Evolutionary conservation across 2,329 filamentous ascomycete species (phyloP), one percentile per base, ranked within the genome.

Genomic region (Colletotrichum magnum): DNA sequence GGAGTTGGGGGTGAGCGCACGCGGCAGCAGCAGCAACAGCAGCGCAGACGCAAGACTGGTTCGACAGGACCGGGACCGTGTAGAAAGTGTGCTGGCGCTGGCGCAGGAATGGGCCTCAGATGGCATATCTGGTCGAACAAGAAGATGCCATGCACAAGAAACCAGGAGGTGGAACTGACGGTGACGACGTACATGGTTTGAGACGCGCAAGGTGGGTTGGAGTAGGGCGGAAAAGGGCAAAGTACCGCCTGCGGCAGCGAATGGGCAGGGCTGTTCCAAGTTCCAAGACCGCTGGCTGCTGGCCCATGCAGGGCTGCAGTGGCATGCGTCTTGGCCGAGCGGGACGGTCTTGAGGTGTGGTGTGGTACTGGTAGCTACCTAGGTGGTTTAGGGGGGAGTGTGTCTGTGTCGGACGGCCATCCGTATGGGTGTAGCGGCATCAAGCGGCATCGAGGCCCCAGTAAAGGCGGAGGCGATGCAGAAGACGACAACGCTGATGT

Each of bases 91-190:
- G 58, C 39, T 48, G 32, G 50, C 39, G 18, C 36, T 45, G 18
- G 41, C 54, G 61, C 43, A 45, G 64, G 66, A 66, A 58, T 66
- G 61, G 50, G 56, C 43, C 67, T 69, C 67, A 69, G 67, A 69
- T 69, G 67, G 67, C 67, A 66, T 69, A 66, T 69, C 56, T 69
- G 60, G 24, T 65, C 66, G 57, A 45, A 28, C 56, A 60, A 36
- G 32, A 36, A 36, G 48, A 47, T 61, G 58, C 51, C 61, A 54
- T 53, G 48, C 45, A 61, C 56, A 66, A 47, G 63, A 69, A 69
- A 67, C 62, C 62, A 69, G 63, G 67, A 69, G 62, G 67, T 69
- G 67, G 67, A 66, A 66, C 67, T 67, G 62, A 69, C 63, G 67
- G 67, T 67, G 62, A 61, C 67, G 63, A 69, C 63, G 62, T 60